These are phyloP conservation scores for Pulveroboletus sp. DNA, from an alignment of 768 basidiomycete genomes.

Conservation along the genomic window DNA sequence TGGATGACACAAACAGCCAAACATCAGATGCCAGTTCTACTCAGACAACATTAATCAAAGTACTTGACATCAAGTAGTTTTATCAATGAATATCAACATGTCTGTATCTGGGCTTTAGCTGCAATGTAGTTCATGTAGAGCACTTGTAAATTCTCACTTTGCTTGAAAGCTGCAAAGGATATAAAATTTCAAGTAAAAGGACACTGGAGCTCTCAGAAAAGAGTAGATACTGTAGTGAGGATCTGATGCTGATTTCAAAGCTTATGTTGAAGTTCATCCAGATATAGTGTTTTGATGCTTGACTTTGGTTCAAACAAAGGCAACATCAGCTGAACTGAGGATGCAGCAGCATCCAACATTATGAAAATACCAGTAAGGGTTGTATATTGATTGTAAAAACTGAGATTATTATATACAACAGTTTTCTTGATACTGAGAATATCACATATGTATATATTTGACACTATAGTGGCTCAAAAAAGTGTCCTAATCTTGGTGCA, in stretches of 20 bases:
- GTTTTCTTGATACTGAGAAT: too few relatives aligned
- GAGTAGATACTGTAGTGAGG: background rate
- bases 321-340: background rate
- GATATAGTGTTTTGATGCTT: background rate
- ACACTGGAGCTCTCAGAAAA: background rate
- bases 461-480: too few relatives aligned
- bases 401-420: too few relatives aligned
- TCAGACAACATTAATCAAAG: too few relatives aligned
- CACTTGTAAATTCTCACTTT: conserved; percentile 1
- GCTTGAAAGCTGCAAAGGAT: conserved; percentile 2
- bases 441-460: background rate
- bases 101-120: conserved; percentile 10
- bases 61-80: conserved; percentile 15
- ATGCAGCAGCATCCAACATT: too few relatives aligned
- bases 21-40: conserved; percentile 4
- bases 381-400: too few relatives aligned
- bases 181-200: background rate
- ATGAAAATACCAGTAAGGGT: too few relatives aligned
- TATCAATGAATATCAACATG: conserved; percentile 22
- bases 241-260: background rate
- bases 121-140: conserved; percentile 10
- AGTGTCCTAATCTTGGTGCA: too few relatives aligned
- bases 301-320: background rate
- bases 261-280: too few relatives aligned
- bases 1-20: too few relatives aligned